phyloP scores from a whole-genome alignment of 257 asterid genomes.

The Solanum corneliomulleri region DNA sequence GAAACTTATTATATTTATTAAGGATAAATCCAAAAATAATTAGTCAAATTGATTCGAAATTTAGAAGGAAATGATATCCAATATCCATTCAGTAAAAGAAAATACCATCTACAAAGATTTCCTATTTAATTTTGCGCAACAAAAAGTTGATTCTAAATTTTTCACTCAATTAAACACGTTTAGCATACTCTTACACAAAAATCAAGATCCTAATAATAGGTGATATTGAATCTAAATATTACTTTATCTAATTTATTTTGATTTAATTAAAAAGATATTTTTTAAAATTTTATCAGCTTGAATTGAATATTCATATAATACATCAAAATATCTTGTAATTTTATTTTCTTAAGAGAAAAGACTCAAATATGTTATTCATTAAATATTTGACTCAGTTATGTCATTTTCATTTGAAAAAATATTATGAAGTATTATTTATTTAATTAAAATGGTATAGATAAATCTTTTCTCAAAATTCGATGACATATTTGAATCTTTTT shows the following conservation, averaged over 20 bases:
- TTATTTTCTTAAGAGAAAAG: too few species aligned
- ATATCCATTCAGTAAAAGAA: not conserved
- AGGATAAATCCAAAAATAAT: not conserved
- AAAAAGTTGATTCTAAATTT: not conserved
- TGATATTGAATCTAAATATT: not conserved
- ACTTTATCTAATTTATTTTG: too few species aligned
- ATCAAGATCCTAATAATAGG: not conserved
- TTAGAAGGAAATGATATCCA: not conserved
- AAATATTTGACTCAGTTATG: too few species aligned
- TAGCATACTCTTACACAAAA: not conserved
- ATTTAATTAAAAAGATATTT: too few species aligned
- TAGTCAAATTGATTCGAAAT: not conserved
- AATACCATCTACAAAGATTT: not conserved
- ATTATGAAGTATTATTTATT: too few species aligned
- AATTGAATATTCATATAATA: too few species aligned
- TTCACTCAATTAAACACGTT: not conserved
- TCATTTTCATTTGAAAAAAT: too few species aligned
- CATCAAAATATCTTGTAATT: not conserved
- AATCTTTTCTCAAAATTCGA: too few species aligned
- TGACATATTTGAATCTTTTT: too few species aligned
- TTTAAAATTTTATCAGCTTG: too few species aligned
- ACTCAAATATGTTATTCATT: too few species aligned
- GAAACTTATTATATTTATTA: not conserved
- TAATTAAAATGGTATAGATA: too few species aligned
- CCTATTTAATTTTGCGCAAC: not conserved